phyloP scores from a whole-genome alignment of 805 yeast species.

The Yamadazyma tumulicola region DNA sequence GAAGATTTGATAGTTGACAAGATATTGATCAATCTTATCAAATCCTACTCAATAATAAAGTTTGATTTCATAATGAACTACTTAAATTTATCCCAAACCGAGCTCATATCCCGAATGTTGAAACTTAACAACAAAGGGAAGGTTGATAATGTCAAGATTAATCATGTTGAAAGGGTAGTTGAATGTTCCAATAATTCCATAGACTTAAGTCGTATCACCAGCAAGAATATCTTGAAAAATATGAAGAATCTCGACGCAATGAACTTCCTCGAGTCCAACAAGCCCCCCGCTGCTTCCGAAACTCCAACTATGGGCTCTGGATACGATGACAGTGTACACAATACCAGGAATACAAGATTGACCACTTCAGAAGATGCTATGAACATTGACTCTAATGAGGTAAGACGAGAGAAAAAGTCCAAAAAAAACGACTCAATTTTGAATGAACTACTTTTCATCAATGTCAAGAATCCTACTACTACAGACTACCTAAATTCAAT shows the following conservation, averaged over 20 bases:
- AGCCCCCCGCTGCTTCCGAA: too few species aligned
- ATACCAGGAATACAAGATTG: neutral
- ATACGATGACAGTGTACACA: too few species aligned
- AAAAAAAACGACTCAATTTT: slow-evolving; percentile 2
- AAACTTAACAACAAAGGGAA: slow-evolving; percentile 28
- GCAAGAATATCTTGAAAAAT: slow-evolving; percentile 22
- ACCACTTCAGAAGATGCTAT: slow-evolving; percentile 5
- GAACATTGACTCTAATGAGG: slow-evolving; percentile 5
- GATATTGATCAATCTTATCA: slow-evolving; percentile 24
- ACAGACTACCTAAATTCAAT: slow-evolving; percentile 2
- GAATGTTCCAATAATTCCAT: slow-evolving; percentile 4
- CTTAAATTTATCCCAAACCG: slow-evolving; percentile 17
- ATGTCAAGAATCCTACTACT: slow-evolving; percentile 16
- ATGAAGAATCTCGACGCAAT: slow-evolving; percentile 18
- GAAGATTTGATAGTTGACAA: slow-evolving; percentile 29
- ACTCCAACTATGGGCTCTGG: too few species aligned
- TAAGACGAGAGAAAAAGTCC: neutral
- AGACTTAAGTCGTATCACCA: slow-evolving; percentile 3
- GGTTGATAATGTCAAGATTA: slow-evolving; percentile 23
- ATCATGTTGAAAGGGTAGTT: slow-evolving; percentile 21
- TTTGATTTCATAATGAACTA: slow-evolving; percentile 23
- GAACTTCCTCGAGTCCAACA: slow-evolving; percentile 4
- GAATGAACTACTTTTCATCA: slow-evolving; percentile 6
- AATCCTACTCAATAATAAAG: slow-evolving; percentile 26
- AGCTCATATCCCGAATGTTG: slow-evolving; percentile 26